Evolutionary conservation across 2,329 filamentous ascomycete genomes (phyloP), one percentile per base, ranked within the genome.

Genomic region (Xylaria sp.): DNA sequence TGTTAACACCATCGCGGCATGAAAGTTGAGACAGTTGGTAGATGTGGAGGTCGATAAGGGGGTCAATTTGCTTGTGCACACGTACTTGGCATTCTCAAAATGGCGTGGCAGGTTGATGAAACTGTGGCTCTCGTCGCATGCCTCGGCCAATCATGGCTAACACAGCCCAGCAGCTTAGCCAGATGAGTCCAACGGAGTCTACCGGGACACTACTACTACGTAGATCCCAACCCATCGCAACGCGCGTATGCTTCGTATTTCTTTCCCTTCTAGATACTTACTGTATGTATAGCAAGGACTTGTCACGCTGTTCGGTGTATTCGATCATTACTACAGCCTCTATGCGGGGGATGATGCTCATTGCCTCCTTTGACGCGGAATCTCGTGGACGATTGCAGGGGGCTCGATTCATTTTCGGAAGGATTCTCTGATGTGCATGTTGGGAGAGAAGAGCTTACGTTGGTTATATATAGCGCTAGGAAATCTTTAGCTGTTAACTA

Each of bases 71-170:
- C 53, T 42, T 29, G 36, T 27, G 53, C 42, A 29, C 36, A 55
- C 53, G 53, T 31, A 55, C 64, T 66, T 61, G 58, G 58, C 63
- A 60, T 63, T 60, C 60, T 54, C 44, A 44, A 45, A 45, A 36
- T 51, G 60, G 63, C 44, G 62, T 59, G 39, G 22, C 50, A 45
- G 22, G 38, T 64, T 57, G 44, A 65, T 65, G 47, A 65, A 60
- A 45, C 50, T 39, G 63, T 36, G 38, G 27, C 22, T 56, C 61
- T 44, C 9, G 49, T 44, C 47, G 29, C 22, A 42, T 9, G 0
- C 9, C 9, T 17, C 5, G 22, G 45, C 65, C 66, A 68, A 65
- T 68, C 61, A 61, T 29, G 10, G 15, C 13, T 25, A 31, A 38
- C 20, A 29, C 13, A 15, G 11, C 39, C 25, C 15, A 25, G n/a